Evolutionary conservation across 2,329 filamentous ascomycete species (phyloP), one percentile per base, ranked within the genome.

Genomic region (Aureobasidium sp.): DNA sequence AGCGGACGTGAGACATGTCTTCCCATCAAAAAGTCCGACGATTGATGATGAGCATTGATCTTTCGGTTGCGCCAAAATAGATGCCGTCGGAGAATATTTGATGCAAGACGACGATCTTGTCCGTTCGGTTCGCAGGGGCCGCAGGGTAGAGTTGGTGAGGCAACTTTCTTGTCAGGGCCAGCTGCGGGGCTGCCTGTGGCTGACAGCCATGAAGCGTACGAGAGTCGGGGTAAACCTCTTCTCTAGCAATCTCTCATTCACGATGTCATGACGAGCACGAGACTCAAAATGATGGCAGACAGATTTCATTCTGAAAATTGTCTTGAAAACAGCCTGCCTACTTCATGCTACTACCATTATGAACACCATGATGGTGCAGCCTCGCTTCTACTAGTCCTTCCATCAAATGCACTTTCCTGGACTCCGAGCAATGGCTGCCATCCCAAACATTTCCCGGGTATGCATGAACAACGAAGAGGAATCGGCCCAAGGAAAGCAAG

Each of bases 101-200:
- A 57, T 57, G 53, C 53, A 58, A 19, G 31, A 47, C 45, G 57
- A 50, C 44, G 57, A 60, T 60, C 57, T 49, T 60, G 54, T 48
- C 54, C 54, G 44, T 59, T 48, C 54, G 54, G 44, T 48, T 39
- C 17, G 40, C 53, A 57, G 39, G 52, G 52, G 53, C 53, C 39
- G 53, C 52, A 56, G 17, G 53, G 53, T 42, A 57, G 27, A 57
- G 15, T 48, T 48, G 54, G 33, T 48, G 54, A 44, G 35, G 40
- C 24, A 12, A 19, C 27, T 57, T 24, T 19, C 19, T 48, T n/a
- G 40, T 47, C 53, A 57, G 53, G 53, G 54, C 33, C 54, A 27
- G 54, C 5, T 48, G 54, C 44, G 54, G 54, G 54, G 54, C 54
- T 59, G 54, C n/a, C 15, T 31, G 29, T 48, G 39, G 24, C 37